Base-by-base conservation (phyloP, 805 yeast genomes). In the Candida krabiensis region DNA sequence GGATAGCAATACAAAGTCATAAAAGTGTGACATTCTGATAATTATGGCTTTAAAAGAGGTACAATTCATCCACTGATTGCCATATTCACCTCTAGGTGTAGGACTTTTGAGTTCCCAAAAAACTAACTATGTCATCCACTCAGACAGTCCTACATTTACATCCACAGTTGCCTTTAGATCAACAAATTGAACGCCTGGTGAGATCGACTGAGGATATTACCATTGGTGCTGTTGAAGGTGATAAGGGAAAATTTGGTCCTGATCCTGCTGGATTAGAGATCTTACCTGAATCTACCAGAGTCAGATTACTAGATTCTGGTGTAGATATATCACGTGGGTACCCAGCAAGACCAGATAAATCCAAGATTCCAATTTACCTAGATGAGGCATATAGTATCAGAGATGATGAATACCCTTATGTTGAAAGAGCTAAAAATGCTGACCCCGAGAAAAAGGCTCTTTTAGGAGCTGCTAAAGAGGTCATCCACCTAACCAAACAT, bases 391-490 rank as follows among this genome's bases (percentile, higher is more conserved):
- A 38, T 21, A 60, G 52, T 5, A 62, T 66, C 27, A 63, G 73
- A 46, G 54, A 60, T 37, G 57, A 61, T 42, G 65, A 55, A 22
- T 52, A 48, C 28, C 62, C 60, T 18, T 70, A 62, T 43, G 42
- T 52, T 33, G 69, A 63, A 44, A 49, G 67, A 35, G 69, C 57
- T 25, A 53, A 55, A 44, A 51, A 40, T 34, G 72, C 73, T 6
- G 73, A 68, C 43, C 67, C 65, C 7, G 68, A 63, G 41, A 68
- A 68, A 56, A 66, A 64, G 46, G 70, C 71, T 5, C 49, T 67
- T 14, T 58, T 67, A 33, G 61, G 68, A 7, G 70, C 70, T 47
- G 70, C 62, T 28, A 64, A 56, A 48, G 65, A 67, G 40, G 73
- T 73, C 17, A 65, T 47, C 30, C 44, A 73, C 40, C 56, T 73